Evolutionary conservation across 306 rosid genomes (phyloP), one percentile per base, ranked within the genome.

Genomic region (Quercus berberidifolia): DNA sequence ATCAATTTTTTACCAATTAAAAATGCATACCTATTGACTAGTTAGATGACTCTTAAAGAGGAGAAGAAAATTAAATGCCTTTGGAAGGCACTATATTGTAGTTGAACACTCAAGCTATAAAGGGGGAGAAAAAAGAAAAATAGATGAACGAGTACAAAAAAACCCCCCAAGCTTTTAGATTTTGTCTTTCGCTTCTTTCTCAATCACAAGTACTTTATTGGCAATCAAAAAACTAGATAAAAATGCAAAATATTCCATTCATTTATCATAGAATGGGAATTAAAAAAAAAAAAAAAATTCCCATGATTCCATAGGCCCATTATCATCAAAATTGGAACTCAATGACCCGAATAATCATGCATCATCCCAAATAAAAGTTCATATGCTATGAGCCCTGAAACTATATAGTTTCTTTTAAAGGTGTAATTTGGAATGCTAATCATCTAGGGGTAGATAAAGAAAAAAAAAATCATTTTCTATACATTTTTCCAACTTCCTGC

Each of bases 1-100:
- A 15, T 65, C 79, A 43, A 69, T 81, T 43, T 51, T 75, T 79
- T 1, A 10, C 4, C 25, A 8, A 4, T 4, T 60, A 60, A 10
- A 9, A 4, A 4, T 25, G 33, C 25, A 6, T 10, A 15, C 6
- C 17, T 60, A 20, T 23, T 23, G 67, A 25, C 19, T 60, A 60
- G 14, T 60, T 25, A 75, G 55, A 69, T 75, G 80, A 18, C 64
- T 52, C 33, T 35, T 2, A n/a, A n/a, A 60, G 84, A 67, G 7
- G 17, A 18, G 51, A 67, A n/a, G 18, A 67, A 25, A 4, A 4
- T 21, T 10, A 23, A 1, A 31, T 18, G 9, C 18, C 33, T 30
- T 60, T 30, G 25, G 67, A 25, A 60, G 31, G 33, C 5, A 23
- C 33, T 5, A 60, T 10, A 25, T 13, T 60, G 6, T 9, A 21